Conservation (phyloP, 768 basidiomycete species). For the Russula olivacea region DNA sequence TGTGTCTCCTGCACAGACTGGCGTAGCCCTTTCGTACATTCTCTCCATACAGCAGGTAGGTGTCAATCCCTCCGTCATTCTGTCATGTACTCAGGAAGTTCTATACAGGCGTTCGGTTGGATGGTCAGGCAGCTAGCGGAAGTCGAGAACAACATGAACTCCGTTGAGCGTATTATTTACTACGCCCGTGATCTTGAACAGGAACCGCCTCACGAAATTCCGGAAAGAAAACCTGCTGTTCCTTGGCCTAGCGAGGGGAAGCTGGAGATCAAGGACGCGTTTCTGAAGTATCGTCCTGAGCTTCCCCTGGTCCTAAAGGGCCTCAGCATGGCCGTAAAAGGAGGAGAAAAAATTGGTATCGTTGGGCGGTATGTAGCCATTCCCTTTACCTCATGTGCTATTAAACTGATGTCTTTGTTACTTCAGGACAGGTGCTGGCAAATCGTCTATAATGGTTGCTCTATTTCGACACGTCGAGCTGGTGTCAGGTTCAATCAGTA, state of each 20-base stretch:
- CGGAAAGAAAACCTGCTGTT: conserved; percentile 50
- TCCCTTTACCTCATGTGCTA: conserved; percentile 4
- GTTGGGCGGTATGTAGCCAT: conserved; percentile 51
- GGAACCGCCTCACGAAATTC: conserved; percentile 65
- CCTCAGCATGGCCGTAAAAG: conserved; percentile 58
- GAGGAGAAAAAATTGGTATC: conserved; percentile 89
- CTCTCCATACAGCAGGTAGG: conserved; percentile 68
- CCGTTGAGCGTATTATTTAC: conserved; percentile 78
- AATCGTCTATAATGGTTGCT: conserved; percentile 85
- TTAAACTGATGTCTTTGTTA: conserved; percentile 2
- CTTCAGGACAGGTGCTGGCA: conserved; percentile 73
- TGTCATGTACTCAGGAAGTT: not conserved
- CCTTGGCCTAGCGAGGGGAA: conserved; percentile 73
- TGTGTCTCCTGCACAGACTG: conserved; percentile 75
- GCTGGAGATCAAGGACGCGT: conserved; percentile 69
- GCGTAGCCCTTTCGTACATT: conserved; percentile 73
- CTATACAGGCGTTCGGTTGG: conserved; percentile 56
- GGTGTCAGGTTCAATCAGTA: conserved; percentile 61
- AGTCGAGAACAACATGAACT: conserved; percentile 92
- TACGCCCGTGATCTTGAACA: conserved; percentile 79
- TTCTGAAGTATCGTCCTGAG: conserved; percentile 79
- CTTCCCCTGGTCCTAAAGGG: conserved; percentile 84
- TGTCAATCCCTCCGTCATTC: conserved; percentile 16
- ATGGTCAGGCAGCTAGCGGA: conserved; percentile 74
- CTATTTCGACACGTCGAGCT: conserved; percentile 83